phyloP scores from a whole-genome alignment of 345 rosid genomes.

The Salix udensis region DNA sequence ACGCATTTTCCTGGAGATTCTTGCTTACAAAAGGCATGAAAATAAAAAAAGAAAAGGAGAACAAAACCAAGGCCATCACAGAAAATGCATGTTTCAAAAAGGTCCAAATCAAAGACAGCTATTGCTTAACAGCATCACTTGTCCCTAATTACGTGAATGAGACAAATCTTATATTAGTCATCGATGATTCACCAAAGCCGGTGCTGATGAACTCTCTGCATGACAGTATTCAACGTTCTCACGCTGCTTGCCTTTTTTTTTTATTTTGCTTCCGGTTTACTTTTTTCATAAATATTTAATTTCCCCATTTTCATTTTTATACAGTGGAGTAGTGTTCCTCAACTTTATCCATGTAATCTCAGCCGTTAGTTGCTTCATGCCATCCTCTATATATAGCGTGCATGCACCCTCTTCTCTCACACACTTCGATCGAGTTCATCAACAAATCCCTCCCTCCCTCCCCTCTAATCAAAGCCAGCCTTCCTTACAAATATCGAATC shows the following conservation, averaged over 20 bases:
- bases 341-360: conserved; percentile 3
- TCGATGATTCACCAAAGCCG: neutral
- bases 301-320: neutral
- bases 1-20: no score
- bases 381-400: conserved; percentile 20
- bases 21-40: neutral
- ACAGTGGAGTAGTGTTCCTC: neutral
- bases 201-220: neutral
- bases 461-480: neutral
- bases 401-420: neutral
- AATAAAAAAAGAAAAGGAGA: neutral
- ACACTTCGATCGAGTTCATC: neutral
- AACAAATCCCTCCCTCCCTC: no score
- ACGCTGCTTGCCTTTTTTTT: conserved; percentile 8
- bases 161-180: neutral
- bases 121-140: neutral
- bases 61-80: neutral
- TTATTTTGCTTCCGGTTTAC: conserved; percentile 12
- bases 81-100: conserved; percentile 14
- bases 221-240: conserved; percentile 15
- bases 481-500: neutral
- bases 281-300: neutral
- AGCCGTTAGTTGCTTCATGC: conserved; percentile 19
- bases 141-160: neutral
- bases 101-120: conserved; percentile 29